phyloP scores from a whole-genome alignment of 257 asterid species.

The Nicotiana obtusifolia region DNA sequence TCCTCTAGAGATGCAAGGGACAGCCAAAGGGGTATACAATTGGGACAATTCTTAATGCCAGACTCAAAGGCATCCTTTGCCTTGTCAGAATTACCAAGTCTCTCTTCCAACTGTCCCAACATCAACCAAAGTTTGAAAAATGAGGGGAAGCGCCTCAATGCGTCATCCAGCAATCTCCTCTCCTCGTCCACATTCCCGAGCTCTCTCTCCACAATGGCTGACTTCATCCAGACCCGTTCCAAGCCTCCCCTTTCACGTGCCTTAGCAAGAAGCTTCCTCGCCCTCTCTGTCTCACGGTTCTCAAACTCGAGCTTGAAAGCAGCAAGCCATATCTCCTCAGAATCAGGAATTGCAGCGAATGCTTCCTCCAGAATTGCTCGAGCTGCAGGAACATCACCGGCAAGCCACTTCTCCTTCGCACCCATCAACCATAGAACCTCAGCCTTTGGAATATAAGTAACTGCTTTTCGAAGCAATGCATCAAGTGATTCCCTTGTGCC shows the following conservation, averaged over 20 bases:
- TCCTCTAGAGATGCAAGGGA: constrained; percentile 80
- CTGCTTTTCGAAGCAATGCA: constrained; percentile 75
- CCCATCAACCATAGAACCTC: constrained; percentile 96
- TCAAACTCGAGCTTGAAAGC: constrained; percentile 98
- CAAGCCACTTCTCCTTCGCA: constrained; percentile 98
- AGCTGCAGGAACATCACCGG: constrained; percentile 94
- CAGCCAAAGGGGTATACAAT: constrained; percentile 71
- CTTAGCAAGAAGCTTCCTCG: constrained; percentile 80
- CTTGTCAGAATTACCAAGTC: constrained; percentile 46
- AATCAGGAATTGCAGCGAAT: constrained; percentile 90
- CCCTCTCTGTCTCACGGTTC: constrained; percentile 90
- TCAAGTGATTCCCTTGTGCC: constrained; percentile 86
- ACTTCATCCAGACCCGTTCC: constrained; percentile 97
- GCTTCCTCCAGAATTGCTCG: constrained; percentile 93
- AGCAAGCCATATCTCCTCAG: constrained; percentile 97
- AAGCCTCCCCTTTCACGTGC: constrained; percentile 90
- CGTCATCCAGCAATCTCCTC: constrained; percentile 72
- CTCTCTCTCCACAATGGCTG: constrained; percentile 91
- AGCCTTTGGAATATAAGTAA: constrained; percentile 81
- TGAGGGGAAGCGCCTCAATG: constrained; percentile 62
- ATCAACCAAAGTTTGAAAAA: constrained; percentile 85
- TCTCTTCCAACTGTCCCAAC: constrained; percentile 90
- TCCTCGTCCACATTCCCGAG: constrained; percentile 69
- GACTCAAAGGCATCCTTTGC: constrained; percentile 64
- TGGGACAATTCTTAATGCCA: constrained; percentile 66